These are phyloP conservation scores for Berberis thunbergii DNA, from an alignment of 164 flowering plant species.

Conservation along the genomic window DNA sequence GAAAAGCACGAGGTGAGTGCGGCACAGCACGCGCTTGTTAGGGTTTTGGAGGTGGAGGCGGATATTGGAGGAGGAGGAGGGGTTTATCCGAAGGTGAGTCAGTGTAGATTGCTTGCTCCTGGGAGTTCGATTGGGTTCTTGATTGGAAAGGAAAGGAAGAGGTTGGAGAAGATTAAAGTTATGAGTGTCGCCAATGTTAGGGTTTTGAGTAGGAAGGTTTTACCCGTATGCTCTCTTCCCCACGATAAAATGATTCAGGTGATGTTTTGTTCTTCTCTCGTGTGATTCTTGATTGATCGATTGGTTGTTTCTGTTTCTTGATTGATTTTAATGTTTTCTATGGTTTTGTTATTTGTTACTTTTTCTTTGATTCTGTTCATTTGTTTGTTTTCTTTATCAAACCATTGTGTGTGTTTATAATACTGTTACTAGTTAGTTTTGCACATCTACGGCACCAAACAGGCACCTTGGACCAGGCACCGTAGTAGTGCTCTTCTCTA, in stretches of 20 bases:
- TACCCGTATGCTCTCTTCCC: conserved; percentile 40
- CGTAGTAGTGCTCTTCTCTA: no score
- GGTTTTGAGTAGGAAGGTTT: conserved; percentile 38
- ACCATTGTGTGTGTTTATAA: no score
- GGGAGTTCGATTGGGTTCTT: conserved; percentile 47
- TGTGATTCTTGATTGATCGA: no score
- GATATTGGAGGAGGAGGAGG: conserved; percentile 17
- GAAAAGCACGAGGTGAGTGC: conserved; percentile 22
- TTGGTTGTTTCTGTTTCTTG: no score
- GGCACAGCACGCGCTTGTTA: conserved; percentile 59
- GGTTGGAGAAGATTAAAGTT: conserved; percentile 55
- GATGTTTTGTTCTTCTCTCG: no score
- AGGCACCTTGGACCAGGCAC: no score
- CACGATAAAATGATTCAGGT: conserved; percentile 62
- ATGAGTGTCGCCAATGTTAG: conserved; percentile 54
- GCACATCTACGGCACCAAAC: no score
- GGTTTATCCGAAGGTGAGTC: conserved; percentile 35
- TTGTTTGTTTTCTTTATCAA: no score
- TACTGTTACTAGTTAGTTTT: no score
- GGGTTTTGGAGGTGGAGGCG: conserved; percentile 58
- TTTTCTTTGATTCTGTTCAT: no score
- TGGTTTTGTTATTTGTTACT: no score
- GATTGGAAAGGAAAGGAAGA: conserved; percentile 78
- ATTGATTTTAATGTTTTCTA: no score
- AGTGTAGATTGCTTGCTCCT: conserved; percentile 57